Base-by-base conservation (phyloP, 2,329 filamentous ascomycete genomes). In the Triangularia setosa region DNA sequence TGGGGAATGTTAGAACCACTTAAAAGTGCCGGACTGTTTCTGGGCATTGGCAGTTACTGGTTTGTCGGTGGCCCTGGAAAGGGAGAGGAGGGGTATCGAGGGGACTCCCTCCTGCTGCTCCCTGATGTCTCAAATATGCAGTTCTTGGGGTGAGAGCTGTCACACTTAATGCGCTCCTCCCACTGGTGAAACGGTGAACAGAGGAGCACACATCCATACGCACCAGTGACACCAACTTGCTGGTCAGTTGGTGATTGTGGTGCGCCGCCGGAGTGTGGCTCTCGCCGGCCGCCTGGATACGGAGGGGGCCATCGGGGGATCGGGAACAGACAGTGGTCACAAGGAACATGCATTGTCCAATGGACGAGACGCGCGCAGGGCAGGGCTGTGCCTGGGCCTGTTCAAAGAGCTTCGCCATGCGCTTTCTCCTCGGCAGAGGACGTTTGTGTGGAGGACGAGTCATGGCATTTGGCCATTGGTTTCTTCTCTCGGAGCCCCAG, bases 341-440 rank as follows among this genome's bases (percentile, higher is more conserved):
- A 55, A 48, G 59, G 24, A 35, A 59, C 64, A 57, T 62, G 48
- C 61, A 66, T 64, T 64, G 55, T 66, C 55, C 55, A 59, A 64
- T 58, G 23, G 40, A 52, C 25, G 28, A 52, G 57, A 63, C 35
- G 35, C 57, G 57, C 33, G 11, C 57, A 59, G 57, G 57, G 33
- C 57, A 21, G 40, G 40, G 40, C 40, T 59, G 57, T 59, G 57
- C 33, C 30, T 57, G 56, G 9, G 56, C 33, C 33, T 27, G 27
- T 18, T 21, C 25, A 3, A n/a, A 23, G 16, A 40, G 33, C 16
- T 40, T 40, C 33, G 4, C 33, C 33, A 40, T 40, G 33, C 33
- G 33, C 33, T 40, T 18, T 40, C n/a, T 40, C 16, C 33, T 40
- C 33, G 33, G 40, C 40, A 48, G 5, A 23, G 18, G 40, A 59